Evolutionary conservation across 176 grass and related monocot species (phyloP).

Genomic region (Bonia amplexicaulis): DNA sequence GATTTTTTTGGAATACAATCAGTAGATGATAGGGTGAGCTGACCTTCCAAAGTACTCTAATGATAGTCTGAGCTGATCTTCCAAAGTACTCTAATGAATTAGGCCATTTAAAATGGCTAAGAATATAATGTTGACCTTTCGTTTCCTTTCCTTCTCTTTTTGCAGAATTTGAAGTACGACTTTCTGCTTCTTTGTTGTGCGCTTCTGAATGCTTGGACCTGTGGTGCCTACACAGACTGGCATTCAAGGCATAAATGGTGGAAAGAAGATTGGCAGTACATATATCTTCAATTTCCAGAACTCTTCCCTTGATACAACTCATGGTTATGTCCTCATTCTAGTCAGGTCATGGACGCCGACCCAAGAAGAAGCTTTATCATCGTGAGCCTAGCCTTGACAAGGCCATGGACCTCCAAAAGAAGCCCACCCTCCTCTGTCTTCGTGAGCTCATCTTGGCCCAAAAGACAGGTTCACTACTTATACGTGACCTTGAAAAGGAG

Average conservation of each 20-base stretch:
- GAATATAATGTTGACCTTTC: neutral
- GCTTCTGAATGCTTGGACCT: neutral
- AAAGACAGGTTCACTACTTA: constrained; percentile 49
- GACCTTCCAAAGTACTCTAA: too few species aligned
- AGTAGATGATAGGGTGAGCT: too few species aligned
- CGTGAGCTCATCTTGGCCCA: constrained; percentile 49
- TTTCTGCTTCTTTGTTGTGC: neutral
- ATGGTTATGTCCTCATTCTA: constrained; percentile 56
- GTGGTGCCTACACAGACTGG: neutral
- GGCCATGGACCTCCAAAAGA: constrained; percentile 83
- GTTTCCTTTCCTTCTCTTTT: neutral
- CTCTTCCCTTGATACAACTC: constrained; percentile 19
- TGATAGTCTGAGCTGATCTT: neutral
- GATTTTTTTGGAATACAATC: too few species aligned
- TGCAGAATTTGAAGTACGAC: neutral
- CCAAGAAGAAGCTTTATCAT: constrained; percentile 91
- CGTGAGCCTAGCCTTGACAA: constrained; percentile 70
- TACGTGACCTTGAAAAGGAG: constrained; percentile 83
- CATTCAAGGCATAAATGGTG: neutral
- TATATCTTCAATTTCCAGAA: neutral
- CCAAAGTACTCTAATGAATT: neutral
- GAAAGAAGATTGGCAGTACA: constrained; percentile 1
- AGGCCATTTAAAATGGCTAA: neutral
- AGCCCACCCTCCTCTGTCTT: constrained; percentile 56
- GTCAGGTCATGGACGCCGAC: constrained; percentile 35